Evolutionary conservation across 2,329 filamentous ascomycete species (phyloP).

Genomic region (Albifimbria verrucaria): DNA sequence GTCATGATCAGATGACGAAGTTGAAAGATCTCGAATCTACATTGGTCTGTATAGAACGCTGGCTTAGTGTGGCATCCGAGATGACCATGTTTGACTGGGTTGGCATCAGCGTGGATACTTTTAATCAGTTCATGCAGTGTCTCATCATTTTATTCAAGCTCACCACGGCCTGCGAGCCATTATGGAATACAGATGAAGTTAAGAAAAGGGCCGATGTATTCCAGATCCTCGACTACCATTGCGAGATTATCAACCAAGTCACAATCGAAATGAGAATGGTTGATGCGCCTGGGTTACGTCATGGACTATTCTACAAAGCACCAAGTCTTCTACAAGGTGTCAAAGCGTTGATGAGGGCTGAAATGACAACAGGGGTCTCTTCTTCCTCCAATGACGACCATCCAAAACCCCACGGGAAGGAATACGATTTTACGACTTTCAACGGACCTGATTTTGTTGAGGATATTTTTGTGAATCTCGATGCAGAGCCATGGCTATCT

Average conservation of each 20-base stretch:
- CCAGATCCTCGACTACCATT: conserved; percentile 7
- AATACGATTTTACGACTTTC: background rate
- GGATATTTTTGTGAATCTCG: conserved; percentile 5
- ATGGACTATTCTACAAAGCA: conserved; percentile 10
- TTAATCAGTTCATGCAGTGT: conserved; percentile 10
- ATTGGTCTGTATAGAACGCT: conserved; percentile 5
- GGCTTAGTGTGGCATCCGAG: conserved; percentile 4
- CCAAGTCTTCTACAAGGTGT: conserved; percentile 8
- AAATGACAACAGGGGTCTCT: conserved; percentile 1
- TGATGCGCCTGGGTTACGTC: conserved; percentile 5
- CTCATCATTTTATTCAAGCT: conserved; percentile 14
- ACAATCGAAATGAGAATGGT: conserved; percentile 5
- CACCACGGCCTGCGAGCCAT: conserved; percentile 5
- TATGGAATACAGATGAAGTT: conserved; percentile 11
- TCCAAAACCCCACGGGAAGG: background rate
- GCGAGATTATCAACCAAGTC: conserved; percentile 4
- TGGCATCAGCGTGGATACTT: conserved; percentile 13
- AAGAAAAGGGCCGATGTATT: conserved; percentile 9
- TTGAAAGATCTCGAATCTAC: conserved; percentile 10
- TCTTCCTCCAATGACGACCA: background rate
- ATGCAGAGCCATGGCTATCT: conserved; percentile 10
- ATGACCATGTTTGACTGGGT: conserved; percentile 6
- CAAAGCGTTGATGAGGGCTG: conserved; percentile 10
- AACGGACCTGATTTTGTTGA: background rate
- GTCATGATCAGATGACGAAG: conserved; percentile 2